phyloP scores from a whole-genome alignment of 495 filamentous ascomycete species.

The Trichoderma orchidacearum region DNA sequence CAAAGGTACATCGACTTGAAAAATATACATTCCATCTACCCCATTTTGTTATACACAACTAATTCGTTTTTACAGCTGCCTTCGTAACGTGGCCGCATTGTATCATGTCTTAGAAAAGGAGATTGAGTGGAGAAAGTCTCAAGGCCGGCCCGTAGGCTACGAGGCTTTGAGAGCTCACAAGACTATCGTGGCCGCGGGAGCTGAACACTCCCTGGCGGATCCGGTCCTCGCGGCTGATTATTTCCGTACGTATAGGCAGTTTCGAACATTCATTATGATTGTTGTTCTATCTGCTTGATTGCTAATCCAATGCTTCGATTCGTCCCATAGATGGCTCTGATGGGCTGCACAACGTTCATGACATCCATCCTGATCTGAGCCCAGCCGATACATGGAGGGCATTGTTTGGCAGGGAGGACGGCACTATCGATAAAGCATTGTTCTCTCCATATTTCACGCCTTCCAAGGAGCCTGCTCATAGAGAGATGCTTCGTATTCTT shows the following conservation, averaged over 20 bases:
- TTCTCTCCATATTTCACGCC: conserved; percentile 51
- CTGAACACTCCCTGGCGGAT: conserved; percentile 71
- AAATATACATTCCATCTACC: conserved; percentile 3
- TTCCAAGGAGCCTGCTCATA: conserved; percentile 55
- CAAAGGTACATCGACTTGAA: conserved; percentile 38
- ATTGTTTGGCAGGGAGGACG: conserved; percentile 50
- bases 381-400: conserved; percentile 74
- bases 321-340: conserved; percentile 64
- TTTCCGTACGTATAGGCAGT: conserved; percentile 69
- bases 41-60: not conserved
- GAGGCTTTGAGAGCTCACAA: conserved; percentile 50
- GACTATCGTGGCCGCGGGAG: conserved; percentile 76
- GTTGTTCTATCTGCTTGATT: not conserved
- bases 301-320: not conserved
- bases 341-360: conserved; percentile 83
- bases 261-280: not conserved
- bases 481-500: conserved; percentile 75
- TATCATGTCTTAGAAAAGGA: conserved; percentile 91
- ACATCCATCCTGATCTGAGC: conserved; percentile 78
- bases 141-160: conserved; percentile 53
- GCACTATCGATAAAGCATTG: conserved; percentile 22
- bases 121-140: conserved; percentile 62
- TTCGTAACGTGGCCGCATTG: conserved; percentile 79
- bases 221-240: conserved; percentile 76
- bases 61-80: conserved; percentile 42